phyloP scores from a whole-genome alignment of 1,284 basidiomycete species.

The Coniferiporia sulphurascens region DNA sequence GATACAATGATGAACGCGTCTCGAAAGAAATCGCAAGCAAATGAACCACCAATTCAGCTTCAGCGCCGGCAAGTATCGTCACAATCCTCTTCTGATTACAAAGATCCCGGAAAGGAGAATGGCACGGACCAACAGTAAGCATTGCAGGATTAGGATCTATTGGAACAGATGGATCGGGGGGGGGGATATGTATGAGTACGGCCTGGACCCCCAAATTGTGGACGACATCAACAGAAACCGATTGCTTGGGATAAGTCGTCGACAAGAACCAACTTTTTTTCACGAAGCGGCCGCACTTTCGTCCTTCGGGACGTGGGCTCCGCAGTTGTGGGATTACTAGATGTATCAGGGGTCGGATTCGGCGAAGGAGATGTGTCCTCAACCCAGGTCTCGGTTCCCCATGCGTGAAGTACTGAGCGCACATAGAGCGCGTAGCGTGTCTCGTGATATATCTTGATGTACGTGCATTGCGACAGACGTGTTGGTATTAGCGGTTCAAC shows the following conservation, averaged over 20 bases:
- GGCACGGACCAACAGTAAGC: too few species aligned
- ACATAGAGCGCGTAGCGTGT: constrained; percentile 42
- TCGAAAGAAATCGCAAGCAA: too few species aligned
- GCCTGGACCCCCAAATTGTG: not conserved
- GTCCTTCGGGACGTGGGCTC: not conserved
- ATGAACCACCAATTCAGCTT: too few species aligned
- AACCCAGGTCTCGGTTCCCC: constrained; percentile 27
- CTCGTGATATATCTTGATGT: constrained; percentile 63
- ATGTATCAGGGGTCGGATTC: not conserved
- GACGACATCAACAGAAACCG: constrained; percentile 3
- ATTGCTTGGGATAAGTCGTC: constrained; percentile 8
- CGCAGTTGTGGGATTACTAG: not conserved
- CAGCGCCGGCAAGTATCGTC: too few species aligned
- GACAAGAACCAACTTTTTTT: constrained; percentile 9
- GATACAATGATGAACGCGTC: too few species aligned
- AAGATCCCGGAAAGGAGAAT: too few species aligned
- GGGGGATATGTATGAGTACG: not conserved
- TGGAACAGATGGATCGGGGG: too few species aligned
- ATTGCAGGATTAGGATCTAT: too few species aligned
- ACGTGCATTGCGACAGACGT: constrained; percentile 36
- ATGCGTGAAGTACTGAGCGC: constrained; percentile 48
- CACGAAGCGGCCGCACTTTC: constrained; percentile 8
- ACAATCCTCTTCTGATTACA: too few species aligned
- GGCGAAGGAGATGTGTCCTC: not conserved
- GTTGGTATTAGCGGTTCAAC: constrained; percentile 18